Evolutionary conservation across 192 early-diverging fungal species (phyloP).

Genomic region (Entomortierella chlamydospora): DNA sequence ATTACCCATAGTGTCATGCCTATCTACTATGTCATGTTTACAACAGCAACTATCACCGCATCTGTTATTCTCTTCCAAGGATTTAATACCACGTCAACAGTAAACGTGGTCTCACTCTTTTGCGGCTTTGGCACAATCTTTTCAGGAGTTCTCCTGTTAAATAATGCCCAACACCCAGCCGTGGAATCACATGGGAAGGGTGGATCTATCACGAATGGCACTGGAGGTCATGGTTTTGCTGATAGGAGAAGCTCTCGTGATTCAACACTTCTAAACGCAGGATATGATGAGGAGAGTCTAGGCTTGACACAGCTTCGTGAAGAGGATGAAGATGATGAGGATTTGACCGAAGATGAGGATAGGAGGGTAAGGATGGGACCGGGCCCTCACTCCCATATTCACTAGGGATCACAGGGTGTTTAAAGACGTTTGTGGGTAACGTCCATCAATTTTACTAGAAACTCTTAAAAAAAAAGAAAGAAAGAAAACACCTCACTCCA

Average conservation of each 20-base stretch:
- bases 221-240: conserved; percentile 45
- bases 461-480: background rate
- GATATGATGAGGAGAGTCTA: conserved; percentile 61
- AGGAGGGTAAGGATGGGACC: conserved; percentile 20
- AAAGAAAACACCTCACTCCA: background rate
- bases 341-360: conserved; percentile 50
- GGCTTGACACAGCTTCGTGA: conserved; percentile 58
- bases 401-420: background rate
- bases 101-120: conserved; percentile 86
- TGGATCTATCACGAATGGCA: conserved; percentile 27
- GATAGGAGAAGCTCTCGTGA: conserved; percentile 59
- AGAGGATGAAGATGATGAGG: conserved; percentile 45
- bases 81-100: conserved; percentile 76
- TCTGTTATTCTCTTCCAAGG: conserved; percentile 92
- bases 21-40: conserved; percentile 97
- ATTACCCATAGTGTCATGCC: conserved; percentile 70
- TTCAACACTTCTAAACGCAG: conserved; percentile 57
- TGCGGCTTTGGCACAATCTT: conserved; percentile 94
- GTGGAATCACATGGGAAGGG: conserved; percentile 46
- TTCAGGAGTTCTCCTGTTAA: conserved; percentile 89
- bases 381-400: conserved; percentile 29
- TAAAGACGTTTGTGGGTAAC: no score
- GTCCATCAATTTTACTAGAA: no score
- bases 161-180: conserved; percentile 56
- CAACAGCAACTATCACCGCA: conserved; percentile 91